A percentile compares a stretch with the other conserved stretches of the same genome.
These are phyloP conservation scores for Inga leiocalycina DNA, from an alignment of 306 rosid species.

Conservation along the genomic window DNA sequence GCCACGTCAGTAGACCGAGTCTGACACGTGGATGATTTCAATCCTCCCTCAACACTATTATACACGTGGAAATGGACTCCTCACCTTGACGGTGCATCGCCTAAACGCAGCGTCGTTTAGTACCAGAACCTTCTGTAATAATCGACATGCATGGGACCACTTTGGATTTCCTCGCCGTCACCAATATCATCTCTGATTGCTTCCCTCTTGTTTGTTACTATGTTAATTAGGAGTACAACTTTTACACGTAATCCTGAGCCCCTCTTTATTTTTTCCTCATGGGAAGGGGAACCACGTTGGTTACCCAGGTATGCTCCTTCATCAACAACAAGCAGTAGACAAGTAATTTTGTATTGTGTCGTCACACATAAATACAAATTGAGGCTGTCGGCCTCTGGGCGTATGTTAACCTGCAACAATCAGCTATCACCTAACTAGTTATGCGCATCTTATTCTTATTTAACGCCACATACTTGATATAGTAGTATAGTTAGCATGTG, in stretches of 20 bases:
- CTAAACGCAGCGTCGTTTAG: neutral
- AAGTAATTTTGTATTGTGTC: neutral
- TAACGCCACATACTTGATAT: neutral
- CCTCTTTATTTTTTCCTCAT: neutral
- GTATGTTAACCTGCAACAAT: slow-evolving; percentile 5
- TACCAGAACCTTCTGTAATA: neutral
- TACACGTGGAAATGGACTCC: slow-evolving; percentile 19
- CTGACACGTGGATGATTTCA: slow-evolving; percentile 18
- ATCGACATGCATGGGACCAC: neutral
- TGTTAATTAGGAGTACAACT: neutral
- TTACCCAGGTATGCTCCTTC: neutral
- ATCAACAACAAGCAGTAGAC: neutral
- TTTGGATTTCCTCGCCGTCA: neutral
- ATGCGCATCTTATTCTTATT: neutral
- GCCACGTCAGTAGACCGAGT: slow-evolving; percentile 9
- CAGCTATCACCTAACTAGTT: neutral
- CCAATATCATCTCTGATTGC: neutral
- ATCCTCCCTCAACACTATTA: neutral
- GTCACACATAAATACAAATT: neutral
- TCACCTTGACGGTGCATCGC: slow-evolving; percentile 19
- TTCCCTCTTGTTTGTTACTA: neutral
- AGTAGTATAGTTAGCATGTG: neutral
- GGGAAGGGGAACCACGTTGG: neutral
- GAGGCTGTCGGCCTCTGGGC: neutral
- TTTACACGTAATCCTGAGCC: neutral